phyloP scores from a whole-genome alignment of 2,329 filamentous ascomycete species.

The Endocalyx cinctus region DNA sequence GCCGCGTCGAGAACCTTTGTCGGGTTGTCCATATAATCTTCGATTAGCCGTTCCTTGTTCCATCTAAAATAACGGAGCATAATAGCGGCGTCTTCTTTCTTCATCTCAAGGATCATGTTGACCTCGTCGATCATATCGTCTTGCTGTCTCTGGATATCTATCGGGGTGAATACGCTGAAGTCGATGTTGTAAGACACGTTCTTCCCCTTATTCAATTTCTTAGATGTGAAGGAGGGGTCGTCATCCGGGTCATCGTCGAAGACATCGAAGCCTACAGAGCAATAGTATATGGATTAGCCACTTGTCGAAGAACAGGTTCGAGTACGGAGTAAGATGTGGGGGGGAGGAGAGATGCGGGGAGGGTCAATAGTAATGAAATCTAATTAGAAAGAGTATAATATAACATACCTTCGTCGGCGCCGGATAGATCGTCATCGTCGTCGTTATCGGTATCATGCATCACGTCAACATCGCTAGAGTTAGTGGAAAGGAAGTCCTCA shows the following conservation, averaged over 20 bases:
- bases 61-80: slow-evolving; percentile 84
- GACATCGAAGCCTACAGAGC: slow-evolving; percentile 50
- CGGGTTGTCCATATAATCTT: slow-evolving; percentile 90
- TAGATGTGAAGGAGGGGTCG: slow-evolving; percentile 47
- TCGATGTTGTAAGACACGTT: slow-evolving; percentile 78
- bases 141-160: slow-evolving; percentile 81
- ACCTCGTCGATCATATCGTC: slow-evolving; percentile 84
- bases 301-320: not conserved
- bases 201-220: slow-evolving; percentile 63
- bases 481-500: slow-evolving; percentile 84
- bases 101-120: slow-evolving; percentile 83
- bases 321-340: not conserved
- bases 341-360: not conserved
- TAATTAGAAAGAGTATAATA: slow-evolving; percentile 4
- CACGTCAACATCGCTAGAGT: slow-evolving; percentile 73
- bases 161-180: slow-evolving; percentile 74
- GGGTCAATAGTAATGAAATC: not conserved
- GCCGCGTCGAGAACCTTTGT: slow-evolving; percentile 78
- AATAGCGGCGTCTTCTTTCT: slow-evolving; percentile 86
- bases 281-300: too few species aligned
- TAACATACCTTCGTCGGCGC: slow-evolving; percentile 44
- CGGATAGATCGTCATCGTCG: slow-evolving; percentile 53
- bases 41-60: slow-evolving; percentile 94
- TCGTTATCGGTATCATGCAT: slow-evolving; percentile 75
- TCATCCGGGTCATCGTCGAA: slow-evolving; percentile 54